Percentiles rank a stretch among this genome's conserved stretches.
Evolutionary conservation across 495 filamentous ascomycete species (phyloP).

Genomic region (Aspergillus incahuasiensis): DNA sequence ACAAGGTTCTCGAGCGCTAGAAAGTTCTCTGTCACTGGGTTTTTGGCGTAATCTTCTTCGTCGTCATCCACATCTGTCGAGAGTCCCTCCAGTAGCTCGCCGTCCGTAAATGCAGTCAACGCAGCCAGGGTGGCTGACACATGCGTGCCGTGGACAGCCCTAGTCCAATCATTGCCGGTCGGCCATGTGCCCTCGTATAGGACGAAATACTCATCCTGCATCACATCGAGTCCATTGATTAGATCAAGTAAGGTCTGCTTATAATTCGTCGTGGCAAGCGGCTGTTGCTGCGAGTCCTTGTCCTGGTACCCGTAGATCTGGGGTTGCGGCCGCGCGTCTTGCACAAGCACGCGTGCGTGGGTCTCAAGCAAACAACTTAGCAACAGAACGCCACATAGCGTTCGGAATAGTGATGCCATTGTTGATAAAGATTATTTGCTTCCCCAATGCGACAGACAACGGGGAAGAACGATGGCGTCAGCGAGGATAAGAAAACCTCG

Average conservation of each 20-base stretch:
- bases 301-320: constrained; percentile 10
- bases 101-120: constrained; percentile 45
- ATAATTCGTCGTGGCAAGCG: constrained; percentile 12
- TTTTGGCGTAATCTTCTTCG: not conserved
- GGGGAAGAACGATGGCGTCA: constrained; percentile 5
- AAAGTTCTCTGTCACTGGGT: constrained; percentile 26
- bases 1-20: constrained; percentile 65
- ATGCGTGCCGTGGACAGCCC: constrained; percentile 79
- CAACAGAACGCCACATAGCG: constrained; percentile 18
- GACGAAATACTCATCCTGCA: constrained; percentile 76
- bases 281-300: constrained; percentile 11
- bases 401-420: constrained; percentile 14
- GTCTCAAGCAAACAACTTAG: constrained; percentile 19
- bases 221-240: constrained; percentile 59
- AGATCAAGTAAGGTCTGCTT: constrained; percentile 38
- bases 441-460: not conserved
- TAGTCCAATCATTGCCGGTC: constrained; percentile 87
- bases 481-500: not conserved
- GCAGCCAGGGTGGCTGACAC: constrained; percentile 64
- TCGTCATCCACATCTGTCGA: constrained; percentile 9
- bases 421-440: not conserved
- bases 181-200: constrained; percentile 82
- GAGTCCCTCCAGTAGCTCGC: constrained; percentile 14
- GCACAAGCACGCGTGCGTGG: constrained; percentile 32
- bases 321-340: constrained; percentile 19